Evolutionary conservation across 2,329 filamentous ascomycete species (phyloP).

Genomic region (Colletotrichum lentis): DNA sequence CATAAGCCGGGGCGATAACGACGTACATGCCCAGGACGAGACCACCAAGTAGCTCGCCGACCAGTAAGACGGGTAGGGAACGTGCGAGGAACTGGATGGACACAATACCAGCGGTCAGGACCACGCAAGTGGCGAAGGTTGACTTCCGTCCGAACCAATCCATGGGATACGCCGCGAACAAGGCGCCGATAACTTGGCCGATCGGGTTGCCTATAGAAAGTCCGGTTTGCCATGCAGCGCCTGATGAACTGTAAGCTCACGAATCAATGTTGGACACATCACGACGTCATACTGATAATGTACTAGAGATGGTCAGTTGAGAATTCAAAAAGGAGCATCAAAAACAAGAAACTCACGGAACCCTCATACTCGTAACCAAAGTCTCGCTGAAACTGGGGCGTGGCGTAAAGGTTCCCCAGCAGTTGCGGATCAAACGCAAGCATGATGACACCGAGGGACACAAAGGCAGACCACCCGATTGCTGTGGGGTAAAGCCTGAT

Average conservation of each 20-base stretch:
- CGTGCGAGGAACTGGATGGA: conserved; percentile 71
- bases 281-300: conserved; percentile 44
- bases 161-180: conserved; percentile 58
- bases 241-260: conserved; percentile 24
- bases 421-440: conserved; percentile 71
- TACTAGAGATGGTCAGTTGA: conserved; percentile 40
- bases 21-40: conserved; percentile 69
- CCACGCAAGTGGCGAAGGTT: conserved; percentile 56
- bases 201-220: conserved; percentile 63
- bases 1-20: conserved; percentile 66
- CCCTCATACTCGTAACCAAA: conserved; percentile 62
- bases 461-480: conserved; percentile 65
- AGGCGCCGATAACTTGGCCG: conserved; percentile 64
- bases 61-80: conserved; percentile 63
- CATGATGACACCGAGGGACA: conserved; percentile 69
- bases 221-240: conserved; percentile 57
- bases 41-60: conserved; percentile 68
- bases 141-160: conserved; percentile 55
- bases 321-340: not conserved
- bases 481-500: conserved; percentile 55
- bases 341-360: conserved; percentile 39
- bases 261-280: not conserved
- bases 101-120: conserved; percentile 60
- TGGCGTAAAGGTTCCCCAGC: conserved; percentile 68
- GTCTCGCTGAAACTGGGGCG: conserved; percentile 64